Base-by-base conservation (phyloP, 208 protist genomes). In the Crithidia bombi region DNA sequence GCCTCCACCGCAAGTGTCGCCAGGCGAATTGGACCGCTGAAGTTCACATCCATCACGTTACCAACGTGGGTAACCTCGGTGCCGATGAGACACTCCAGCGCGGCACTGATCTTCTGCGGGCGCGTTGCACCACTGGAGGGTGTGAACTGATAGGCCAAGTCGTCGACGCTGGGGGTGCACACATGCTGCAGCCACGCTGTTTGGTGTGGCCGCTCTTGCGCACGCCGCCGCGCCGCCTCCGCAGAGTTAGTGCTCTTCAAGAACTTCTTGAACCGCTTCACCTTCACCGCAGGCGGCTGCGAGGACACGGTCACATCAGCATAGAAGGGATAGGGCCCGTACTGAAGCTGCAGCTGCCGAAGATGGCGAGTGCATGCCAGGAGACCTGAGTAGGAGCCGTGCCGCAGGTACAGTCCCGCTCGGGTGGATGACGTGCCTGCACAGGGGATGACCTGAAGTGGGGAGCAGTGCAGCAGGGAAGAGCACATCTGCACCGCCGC, bases 401-500 rank as follows among this genome's bases (percentile, higher is more conserved):
- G 38, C 59, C 73, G 65, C 33, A 81, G 58, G 36, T 38, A 32
- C 11, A 76, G 33, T 21, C 57, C 47, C 7, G 33, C 26, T 3
- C 11, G 11, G 11, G 33, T 35, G 6, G 54, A 5, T 19, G 19
- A 11, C 14, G 57, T 23, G 10, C 30, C 4, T 4, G 28, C 1
- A 5, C 33, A 55, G 2, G 65, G 47, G 15, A 57, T 26, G 21
- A 63, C 14, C 19, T 67, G 58, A n/a, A 73, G 54, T 7, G 46
- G 64, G 0, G 64, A 3, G 51, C 73, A 69, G 52, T 78, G 71
- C 38, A 70, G 47, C 15, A 78, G 70, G 36, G 69, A 75, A n/a
- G 66, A 47, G 52, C 79, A 80, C 55, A 84, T 46, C 56, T 54
- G 67, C 59, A 76, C 75, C 5, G 77, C 65, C n/a, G 71, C 68